Conservation (phyloP, 495 filamentous ascomycete genomes). For the Podospora appendiculata region DNA sequence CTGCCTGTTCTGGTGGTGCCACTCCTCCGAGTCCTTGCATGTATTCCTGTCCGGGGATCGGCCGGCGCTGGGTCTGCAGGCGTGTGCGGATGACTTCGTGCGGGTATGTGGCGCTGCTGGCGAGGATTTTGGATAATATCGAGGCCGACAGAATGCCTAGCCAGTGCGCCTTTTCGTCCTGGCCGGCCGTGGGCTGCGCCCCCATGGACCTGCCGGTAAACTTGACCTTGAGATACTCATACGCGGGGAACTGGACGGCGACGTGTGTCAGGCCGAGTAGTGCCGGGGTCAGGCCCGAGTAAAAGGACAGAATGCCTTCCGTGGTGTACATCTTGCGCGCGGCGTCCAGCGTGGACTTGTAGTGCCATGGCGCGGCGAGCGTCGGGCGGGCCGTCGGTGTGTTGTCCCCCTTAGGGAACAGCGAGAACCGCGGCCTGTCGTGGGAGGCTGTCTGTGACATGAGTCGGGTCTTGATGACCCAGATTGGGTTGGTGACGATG, state of each 20-base stretch:
- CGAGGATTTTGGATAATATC: conserved; percentile 90
- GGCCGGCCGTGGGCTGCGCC: conserved; percentile 36
- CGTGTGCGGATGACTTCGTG: conserved; percentile 92
- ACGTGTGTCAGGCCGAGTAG: conserved; percentile 91
- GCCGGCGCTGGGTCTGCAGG: conserved; percentile 77
- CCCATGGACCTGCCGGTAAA: conserved; percentile 88
- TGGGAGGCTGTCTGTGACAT: conserved; percentile 69
- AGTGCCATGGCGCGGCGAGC: conserved; percentile 73
- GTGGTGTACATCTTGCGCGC: conserved; percentile 88
- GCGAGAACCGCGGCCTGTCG: conserved; percentile 27
- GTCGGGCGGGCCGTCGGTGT: conserved; percentile 42
- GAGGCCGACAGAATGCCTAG: conserved; percentile 77
- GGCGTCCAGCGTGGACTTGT: conserved; percentile 77
- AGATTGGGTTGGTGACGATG: conserved; percentile 96
- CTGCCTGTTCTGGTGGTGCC: background rate
- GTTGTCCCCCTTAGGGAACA: conserved; percentile 34
- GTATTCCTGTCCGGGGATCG: conserved; percentile 50
- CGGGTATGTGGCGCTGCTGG: conserved; percentile 91
- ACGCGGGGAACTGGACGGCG: conserved; percentile 94
- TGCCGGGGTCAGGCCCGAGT: conserved; percentile 89
- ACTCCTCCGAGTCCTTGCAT: conserved; percentile 50
- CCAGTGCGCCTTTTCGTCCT: conserved; percentile 33
- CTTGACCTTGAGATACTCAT: conserved; percentile 84
- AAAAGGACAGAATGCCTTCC: conserved; percentile 86
- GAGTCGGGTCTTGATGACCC: conserved; percentile 97